A percentile compares a stretch with the other conserved stretches of the same genome.
Evolutionary conservation across 352 stramenopile species (phyloP).

Genomic region (Phytophthora pluvialis): DNA sequence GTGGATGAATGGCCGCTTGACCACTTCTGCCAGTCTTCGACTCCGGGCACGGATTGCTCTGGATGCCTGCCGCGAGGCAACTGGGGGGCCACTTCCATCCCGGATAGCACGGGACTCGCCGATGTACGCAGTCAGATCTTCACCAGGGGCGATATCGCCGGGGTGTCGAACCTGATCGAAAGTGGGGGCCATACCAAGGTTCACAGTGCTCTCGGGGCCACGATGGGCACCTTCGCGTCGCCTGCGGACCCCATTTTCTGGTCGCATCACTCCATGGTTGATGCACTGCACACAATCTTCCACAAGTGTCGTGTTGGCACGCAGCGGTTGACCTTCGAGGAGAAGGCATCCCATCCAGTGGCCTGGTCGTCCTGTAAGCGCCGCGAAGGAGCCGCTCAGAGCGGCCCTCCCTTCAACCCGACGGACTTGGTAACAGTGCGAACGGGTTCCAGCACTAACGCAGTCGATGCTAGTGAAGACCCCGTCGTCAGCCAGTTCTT

Average conservation of each 20-base stretch:
- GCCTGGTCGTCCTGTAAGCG: conserved; percentile 58
- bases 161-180: conserved; percentile 42
- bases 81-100: conserved; percentile 42
- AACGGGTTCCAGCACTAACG: conserved; percentile 30
- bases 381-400: conserved; percentile 11
- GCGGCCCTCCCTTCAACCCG: conserved; percentile 39
- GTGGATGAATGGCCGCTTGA: conserved; percentile 54
- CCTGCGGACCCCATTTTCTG: conserved; percentile 74
- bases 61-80: conserved; percentile 57
- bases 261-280: conserved; percentile 73
- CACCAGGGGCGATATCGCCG: conserved; percentile 47
- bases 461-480: conserved; percentile 44
- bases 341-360: conserved; percentile 56
- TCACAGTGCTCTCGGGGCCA: conserved; percentile 48
- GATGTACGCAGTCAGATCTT: conserved; percentile 61
- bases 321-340: conserved; percentile 42
- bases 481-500: conserved; percentile 53
- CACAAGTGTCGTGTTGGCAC: conserved; percentile 71
- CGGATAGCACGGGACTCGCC: conserved; percentile 43
- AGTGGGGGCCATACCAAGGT: conserved; percentile 71
- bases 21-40: conserved; percentile 60
- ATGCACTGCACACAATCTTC: conserved; percentile 71
- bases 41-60: conserved; percentile 29
- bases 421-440: conserved; percentile 46
- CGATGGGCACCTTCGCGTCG: conserved; percentile 59